Base-by-base conservation (phyloP, 768 basidiomycete species). In the Cytidiella melzeri region DNA sequence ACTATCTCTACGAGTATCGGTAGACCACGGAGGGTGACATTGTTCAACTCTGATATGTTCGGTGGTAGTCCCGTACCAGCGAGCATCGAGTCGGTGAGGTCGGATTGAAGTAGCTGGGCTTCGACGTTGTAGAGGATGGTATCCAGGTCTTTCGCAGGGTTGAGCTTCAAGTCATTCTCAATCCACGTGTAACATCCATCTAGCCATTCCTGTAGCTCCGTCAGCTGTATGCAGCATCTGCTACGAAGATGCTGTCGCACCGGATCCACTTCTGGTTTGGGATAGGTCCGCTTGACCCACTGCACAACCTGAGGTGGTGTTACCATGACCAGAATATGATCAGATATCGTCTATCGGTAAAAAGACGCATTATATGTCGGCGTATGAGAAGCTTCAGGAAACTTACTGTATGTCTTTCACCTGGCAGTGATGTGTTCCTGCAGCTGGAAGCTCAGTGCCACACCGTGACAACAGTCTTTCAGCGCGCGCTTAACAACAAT, bases 201-300 rank as follows among this genome's bases (percentile, higher is more conserved):
- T 10, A 91, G 76, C 89, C 89, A 92, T 62, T 81, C 81, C 87
- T 89, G 50, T n/a, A n/a, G n/a, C n/a, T n/a, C n/a, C n/a, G n/a
- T n/a, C n/a, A n/a, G n/a, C n/a, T n/a, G n/a, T n/a, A n/a, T n/a
- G n/a, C n/a, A n/a, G n/a, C n/a, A n/a, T n/a, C n/a, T n/a, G n/a
- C n/a, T 13, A 38, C 13, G 19, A 50, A 20, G 2, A 21, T 12
- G 1, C 0, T 13, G 11, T 63, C 74, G 56, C 63, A 82, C 85
- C 50, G 75, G 75, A 61, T 88, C 84, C 10, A 89, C 70, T 46
- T 67, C 64, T 21, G 87, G 87, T 50, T 69, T 79, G 36, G 78
- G 78, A 64, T 84, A 86, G 13, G 69, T 62, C 27, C 65, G 65
- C 10, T 73, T 63, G 3, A 87, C 64, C 80, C 81, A 87, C n/a